Conservation (phyloP, 1,284 basidiomycete genomes). For the Fomitopsis palustris region DNA sequence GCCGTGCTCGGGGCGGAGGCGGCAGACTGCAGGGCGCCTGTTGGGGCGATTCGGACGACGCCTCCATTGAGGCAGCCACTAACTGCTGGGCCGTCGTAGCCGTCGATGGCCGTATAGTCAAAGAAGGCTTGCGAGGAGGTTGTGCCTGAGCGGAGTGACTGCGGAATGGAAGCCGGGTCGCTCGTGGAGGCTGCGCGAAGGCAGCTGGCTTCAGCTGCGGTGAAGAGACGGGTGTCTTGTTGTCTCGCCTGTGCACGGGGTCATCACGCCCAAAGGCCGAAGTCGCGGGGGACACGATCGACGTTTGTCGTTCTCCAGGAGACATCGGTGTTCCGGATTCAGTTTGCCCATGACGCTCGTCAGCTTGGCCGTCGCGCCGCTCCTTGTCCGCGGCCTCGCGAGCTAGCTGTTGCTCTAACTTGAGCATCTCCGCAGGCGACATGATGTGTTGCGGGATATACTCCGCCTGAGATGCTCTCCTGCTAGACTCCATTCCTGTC, state of each 20-base stretch:
- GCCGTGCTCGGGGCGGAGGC: slow-evolving; percentile 34
- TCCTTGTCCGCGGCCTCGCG: neutral
- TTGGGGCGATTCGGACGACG: slow-evolving; percentile 19
- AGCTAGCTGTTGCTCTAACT: slow-evolving; percentile 44
- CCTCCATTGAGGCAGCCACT: slow-evolving; percentile 13
- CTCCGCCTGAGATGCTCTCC: slow-evolving; percentile 32
- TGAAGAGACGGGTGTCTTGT: neutral
- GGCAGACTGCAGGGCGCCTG: slow-evolving; percentile 25
- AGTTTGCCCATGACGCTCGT: neutral
- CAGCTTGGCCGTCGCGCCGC: slow-evolving; percentile 22
- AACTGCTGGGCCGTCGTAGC: slow-evolving; percentile 20
- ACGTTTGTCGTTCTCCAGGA: slow-evolving; percentile 19
- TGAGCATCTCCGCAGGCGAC: slow-evolving; percentile 61
- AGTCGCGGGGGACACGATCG: slow-evolving; percentile 21
- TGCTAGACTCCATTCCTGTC: slow-evolving; percentile 3
- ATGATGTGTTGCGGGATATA: slow-evolving; percentile 62
- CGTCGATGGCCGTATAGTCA: slow-evolving; percentile 25
- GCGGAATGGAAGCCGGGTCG: slow-evolving; percentile 12
- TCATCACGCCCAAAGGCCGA: slow-evolving; percentile 18
- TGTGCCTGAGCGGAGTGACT: slow-evolving; percentile 17
- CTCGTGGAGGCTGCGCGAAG: slow-evolving; percentile 2
- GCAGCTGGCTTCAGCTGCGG: neutral
- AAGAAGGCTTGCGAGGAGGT: slow-evolving; percentile 9
- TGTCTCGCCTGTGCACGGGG: neutral
- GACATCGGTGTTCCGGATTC: slow-evolving; percentile 8